Evolutionary conservation across 768 basidiomycete species (phyloP), one percentile per base, ranked within the genome.

Genomic region (Mycena floridula): DNA sequence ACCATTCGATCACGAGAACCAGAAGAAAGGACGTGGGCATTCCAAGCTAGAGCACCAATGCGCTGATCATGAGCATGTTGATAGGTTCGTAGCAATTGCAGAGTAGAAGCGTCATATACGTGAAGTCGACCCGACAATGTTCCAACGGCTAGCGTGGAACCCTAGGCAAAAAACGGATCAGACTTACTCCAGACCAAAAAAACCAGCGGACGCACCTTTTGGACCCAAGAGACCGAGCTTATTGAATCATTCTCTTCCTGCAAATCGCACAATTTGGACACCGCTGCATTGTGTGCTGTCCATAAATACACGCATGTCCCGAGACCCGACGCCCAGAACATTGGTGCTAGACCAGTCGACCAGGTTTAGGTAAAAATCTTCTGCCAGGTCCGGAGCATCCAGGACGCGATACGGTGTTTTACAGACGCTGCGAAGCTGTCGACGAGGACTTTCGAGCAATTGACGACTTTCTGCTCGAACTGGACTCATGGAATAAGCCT

Each of bases 261-360:
- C 16, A 97, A 63, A 56, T 98, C 92, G 58, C 91, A 95, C 15
- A 99, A 69, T 59, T 95, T 94, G 22, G 84, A 88, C 4, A 98
- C 96, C 5, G 79, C 80, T 18, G 91, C 91, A 45, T 93, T 96
- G 42, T 91, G 85, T 6, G 95, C 96, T 7, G 87, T 89, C 96
- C 96, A 99, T 1, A 97, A 81, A 59, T 99, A 99, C 11, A 99
- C 95, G 49, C 90, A 93, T 0, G 83, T 72, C 3, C 85, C 89
- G 6, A 99, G 74, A 2, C 94, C n/a, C 95, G 7, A 98, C 96
- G 3, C 89, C 94, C 0, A 98, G 80, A 0, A 97, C 83, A 58
- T 98, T 98, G 4, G 89, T 94, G 43, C 83, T 86, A 2, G 88
- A 90, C 96, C 96, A 98, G 50, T 97, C 94, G 20, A 98, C 93